phyloP scores from a whole-genome alignment of 31 red algal species.

The Asparagopsis taxiformis region DNA sequence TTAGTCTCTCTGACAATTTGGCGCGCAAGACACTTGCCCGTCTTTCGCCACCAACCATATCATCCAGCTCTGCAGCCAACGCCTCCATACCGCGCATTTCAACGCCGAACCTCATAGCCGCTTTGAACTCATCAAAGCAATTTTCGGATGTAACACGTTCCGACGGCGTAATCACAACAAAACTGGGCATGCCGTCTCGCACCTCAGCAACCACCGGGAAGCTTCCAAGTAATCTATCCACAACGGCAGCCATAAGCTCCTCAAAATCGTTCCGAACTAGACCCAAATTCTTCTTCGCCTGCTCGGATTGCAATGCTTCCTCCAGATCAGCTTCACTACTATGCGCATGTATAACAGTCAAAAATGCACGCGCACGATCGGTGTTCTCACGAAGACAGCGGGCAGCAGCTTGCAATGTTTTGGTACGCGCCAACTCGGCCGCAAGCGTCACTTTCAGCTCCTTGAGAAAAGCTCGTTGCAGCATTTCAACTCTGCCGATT shows the following conservation, averaged over 20 bases:
- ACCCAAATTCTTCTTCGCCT: conserved; percentile 8
- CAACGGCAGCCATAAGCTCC: conserved; percentile 34
- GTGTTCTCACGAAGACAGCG: conserved; percentile 12
- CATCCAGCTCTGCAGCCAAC: conserved; percentile 30
- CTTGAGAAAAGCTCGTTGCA: conserved; percentile 52
- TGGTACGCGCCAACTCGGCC: conserved; percentile 22
- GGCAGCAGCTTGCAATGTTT: conserved; percentile 24
- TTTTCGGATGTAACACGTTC: conserved; percentile 17
- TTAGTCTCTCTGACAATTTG: conserved; percentile 53
- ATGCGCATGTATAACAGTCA: conserved; percentile 18
- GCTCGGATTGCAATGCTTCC: neutral
- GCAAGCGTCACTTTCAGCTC: conserved; percentile 35
- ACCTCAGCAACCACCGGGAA: neutral
- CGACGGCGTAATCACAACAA: conserved; percentile 28
- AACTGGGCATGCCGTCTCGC: neutral
- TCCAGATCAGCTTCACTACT: neutral
- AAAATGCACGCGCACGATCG: conserved; percentile 24
- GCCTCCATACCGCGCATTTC: conserved; percentile 39
- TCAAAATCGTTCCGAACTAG: conserved; percentile 47
- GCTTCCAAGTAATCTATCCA: conserved; percentile 37
- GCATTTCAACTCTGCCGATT: conserved; percentile 36
- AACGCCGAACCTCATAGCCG: conserved; percentile 46
- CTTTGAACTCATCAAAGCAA: conserved; percentile 77
- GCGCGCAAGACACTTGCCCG: conserved; percentile 26
- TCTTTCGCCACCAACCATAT: conserved; percentile 22